Conservation (phyloP, 257 asterid genomes). For the Asclepias syriaca region DNA sequence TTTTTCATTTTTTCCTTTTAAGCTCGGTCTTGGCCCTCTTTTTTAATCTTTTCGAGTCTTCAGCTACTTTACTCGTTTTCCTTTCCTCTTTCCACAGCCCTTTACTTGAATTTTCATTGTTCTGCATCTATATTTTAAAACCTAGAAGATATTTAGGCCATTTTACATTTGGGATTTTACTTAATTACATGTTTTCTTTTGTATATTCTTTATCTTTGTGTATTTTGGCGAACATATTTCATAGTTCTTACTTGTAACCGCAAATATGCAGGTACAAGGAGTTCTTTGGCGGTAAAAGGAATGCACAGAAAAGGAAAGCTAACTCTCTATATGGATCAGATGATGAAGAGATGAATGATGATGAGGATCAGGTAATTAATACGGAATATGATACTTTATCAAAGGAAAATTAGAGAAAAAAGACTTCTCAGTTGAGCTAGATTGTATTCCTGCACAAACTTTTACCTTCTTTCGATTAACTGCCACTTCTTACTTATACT, state of each 20-base stretch:
- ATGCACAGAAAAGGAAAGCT: slow-evolving; percentile 44
- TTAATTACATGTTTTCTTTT: slow-evolving; percentile 6
- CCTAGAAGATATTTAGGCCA: neutral
- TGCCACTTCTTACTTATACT: slow-evolving; percentile 4
- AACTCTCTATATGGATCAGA: slow-evolving; percentile 42
- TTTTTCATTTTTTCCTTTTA: neutral
- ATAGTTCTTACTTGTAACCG: slow-evolving; percentile 13
- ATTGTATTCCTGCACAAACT: neutral
- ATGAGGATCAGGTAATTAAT: slow-evolving; percentile 33
- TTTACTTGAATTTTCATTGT: neutral
- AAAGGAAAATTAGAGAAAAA: neutral
- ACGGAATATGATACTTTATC: neutral
- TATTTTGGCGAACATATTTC: slow-evolving; percentile 5
- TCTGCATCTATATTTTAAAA: neutral
- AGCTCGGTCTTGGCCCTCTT: neutral
- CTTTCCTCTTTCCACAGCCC: neutral
- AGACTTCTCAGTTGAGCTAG: neutral
- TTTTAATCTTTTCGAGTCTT: neutral
- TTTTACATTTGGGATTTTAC: neutral
- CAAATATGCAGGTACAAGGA: slow-evolving; percentile 60
- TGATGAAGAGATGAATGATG: slow-evolving; percentile 39
- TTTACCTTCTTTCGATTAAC: slow-evolving; percentile 3
- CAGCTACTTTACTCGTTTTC: neutral
- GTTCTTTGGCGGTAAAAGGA: slow-evolving; percentile 52
- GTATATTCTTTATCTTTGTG: neutral